Evolutionary conservation across 2,329 filamentous ascomycete species (phyloP).

Genomic region (Arthrobotrys conoides): DNA sequence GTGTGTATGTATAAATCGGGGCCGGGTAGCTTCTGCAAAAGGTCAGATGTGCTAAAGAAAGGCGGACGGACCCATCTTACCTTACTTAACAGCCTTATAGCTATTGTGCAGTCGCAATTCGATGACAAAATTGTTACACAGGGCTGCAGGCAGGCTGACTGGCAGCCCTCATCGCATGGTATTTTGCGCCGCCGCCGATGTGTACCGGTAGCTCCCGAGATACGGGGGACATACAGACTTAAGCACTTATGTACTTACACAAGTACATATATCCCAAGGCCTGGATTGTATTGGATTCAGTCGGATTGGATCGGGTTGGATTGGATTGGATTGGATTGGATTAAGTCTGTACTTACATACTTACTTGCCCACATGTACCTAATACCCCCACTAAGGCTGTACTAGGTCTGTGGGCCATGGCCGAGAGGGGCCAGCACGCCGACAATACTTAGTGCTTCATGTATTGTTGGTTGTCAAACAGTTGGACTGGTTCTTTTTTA

Average conservation of each 20-base stretch:
- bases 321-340: too few species aligned
- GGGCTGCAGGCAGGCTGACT: constrained; percentile 27
- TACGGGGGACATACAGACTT: not conserved
- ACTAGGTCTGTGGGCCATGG: not conserved
- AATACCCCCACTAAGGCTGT: constrained; percentile 8
- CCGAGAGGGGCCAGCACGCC: not conserved
- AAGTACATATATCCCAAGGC: not conserved
- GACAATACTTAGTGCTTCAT: too few species aligned
- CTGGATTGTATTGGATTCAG: not conserved
- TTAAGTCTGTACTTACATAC: not conserved
- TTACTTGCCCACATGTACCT: too few species aligned
- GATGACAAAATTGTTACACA: constrained; percentile 46
- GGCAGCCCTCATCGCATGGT: constrained; percentile 21
- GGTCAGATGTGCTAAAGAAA: constrained; percentile 27
- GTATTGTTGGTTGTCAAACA: not conserved
- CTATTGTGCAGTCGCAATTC: constrained; percentile 22
- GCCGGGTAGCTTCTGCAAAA: constrained; percentile 1
- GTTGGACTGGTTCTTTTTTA: constrained; percentile 8
- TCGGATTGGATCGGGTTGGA: not conserved
- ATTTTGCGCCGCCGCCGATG: constrained; percentile 21
- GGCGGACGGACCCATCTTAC: not conserved
- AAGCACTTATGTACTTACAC: too few species aligned
- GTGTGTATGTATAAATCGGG: constrained; percentile 27
- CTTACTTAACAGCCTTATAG: not conserved
- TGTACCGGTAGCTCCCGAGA: constrained; percentile 29